Evolutionary conservation across 2,329 filamentous ascomycete genomes (phyloP), one percentile per base, ranked within the genome.

Genomic region (Colletotrichum incanum): DNA sequence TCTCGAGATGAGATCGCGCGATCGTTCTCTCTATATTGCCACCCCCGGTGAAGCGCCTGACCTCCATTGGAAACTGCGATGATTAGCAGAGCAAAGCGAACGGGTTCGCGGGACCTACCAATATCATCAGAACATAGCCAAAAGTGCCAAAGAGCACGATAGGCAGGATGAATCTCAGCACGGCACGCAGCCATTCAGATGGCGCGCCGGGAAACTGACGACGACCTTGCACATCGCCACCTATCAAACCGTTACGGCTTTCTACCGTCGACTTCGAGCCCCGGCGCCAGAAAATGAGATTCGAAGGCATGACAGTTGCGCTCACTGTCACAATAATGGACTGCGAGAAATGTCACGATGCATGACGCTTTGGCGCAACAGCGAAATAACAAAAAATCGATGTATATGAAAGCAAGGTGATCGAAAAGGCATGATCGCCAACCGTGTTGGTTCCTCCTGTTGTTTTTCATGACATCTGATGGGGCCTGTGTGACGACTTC

Each of bases 221-320:
- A 26, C n/a, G 47, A 37, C 56, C 26, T 7, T 66, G 67, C 26
- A 41, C 26, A 20, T 70, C 60, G 16, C 54, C 28, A 20, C 65
- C 55, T 14, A 39, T 12, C n/a, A 43, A 14, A 5, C 37, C 39
- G 45, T 31, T 7, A n/a, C 23, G 45, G 28, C 16, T 54, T 20
- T 37, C 45, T 11, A 31, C 23, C 26, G 49, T 64, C 6, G 43
- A 16, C 3, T 45, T 47, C 11, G 20, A 39, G 18, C 45, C 20
- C 16, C 47, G n/a, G 28, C n/a, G 41, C 60, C 67, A 50, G 16
- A 14, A 23, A 16, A 59, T 16, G 9, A 28, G n/a, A 56, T 14
- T 26, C 12, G 62, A 43, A 45, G 45, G 31, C 45, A 50, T 26
- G 31, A 16, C 31, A 5, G 31, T 1, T 12, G 34, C 47, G 31